Percentiles rank a stretch among this genome's conserved stretches.
Evolutionary conservation across 2,329 filamentous ascomycete species (phyloP).

Genomic region (Calonectria leucothoes): DNA sequence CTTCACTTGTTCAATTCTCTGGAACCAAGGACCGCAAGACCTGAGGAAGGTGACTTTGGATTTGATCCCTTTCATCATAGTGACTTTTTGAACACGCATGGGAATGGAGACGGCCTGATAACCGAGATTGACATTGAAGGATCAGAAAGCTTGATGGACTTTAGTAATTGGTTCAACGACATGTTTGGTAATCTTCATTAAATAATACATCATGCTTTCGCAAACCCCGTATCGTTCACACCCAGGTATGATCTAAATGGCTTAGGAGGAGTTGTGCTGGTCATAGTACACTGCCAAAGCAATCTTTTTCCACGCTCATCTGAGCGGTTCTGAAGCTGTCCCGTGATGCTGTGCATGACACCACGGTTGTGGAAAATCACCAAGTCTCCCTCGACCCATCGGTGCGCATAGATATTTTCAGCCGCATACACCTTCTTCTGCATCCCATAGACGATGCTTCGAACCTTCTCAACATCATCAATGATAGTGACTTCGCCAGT

Average conservation of each 20-base stretch:
- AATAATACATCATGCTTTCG: not conserved
- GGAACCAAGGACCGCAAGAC: not conserved
- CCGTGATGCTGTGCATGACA: slow-evolving; percentile 47
- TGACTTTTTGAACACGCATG: not conserved
- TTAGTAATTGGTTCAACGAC: not conserved
- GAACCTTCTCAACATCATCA: slow-evolving; percentile 16
- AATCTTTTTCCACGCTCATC: slow-evolving; percentile 37
- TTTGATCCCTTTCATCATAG: not conserved
- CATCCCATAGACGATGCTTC: slow-evolving; percentile 41
- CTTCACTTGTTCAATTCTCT: not conserved
- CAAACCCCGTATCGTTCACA: slow-evolving; percentile 14
- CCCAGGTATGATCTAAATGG: slow-evolving; percentile 5
- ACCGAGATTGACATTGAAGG: not conserved
- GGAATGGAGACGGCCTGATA: not conserved
- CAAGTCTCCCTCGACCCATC: slow-evolving; percentile 44
- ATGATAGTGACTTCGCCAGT: slow-evolving; percentile 3
- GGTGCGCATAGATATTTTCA: slow-evolving; percentile 46
- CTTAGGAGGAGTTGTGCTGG: slow-evolving; percentile 14
- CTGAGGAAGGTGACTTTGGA: not conserved
- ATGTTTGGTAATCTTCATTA: slow-evolving; percentile 8
- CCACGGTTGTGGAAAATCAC: slow-evolving; percentile 48
- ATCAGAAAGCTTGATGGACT: not conserved
- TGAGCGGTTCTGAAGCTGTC: slow-evolving; percentile 28
- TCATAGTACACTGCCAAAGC: slow-evolving; percentile 47
- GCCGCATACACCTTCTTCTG: slow-evolving; percentile 40